A percentile compares a stretch with the other conserved stretches of the same genome.
These are phyloP conservation scores for Aspergillus neotritici DNA, from an alignment of 2,329 filamentous ascomycete species.

Conservation along the genomic window DNA sequence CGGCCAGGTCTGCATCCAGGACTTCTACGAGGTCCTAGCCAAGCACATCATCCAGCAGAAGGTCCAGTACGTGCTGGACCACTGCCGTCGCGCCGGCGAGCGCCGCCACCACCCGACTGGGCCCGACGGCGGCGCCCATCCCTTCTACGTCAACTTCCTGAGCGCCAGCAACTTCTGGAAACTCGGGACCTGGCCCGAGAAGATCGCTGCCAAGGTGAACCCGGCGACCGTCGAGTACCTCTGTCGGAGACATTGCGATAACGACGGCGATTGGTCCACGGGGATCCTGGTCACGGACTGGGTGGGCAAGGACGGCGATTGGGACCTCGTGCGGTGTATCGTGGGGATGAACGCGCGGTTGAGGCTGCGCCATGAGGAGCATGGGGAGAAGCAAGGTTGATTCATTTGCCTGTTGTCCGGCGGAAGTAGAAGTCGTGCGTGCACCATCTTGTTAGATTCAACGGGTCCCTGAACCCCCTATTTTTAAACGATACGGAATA, in stretches of 20 bases:
- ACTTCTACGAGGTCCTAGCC: slow-evolving; percentile 85
- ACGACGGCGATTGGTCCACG: slow-evolving; percentile 66
- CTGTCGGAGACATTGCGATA: slow-evolving; percentile 47
- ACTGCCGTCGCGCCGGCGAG: slow-evolving; percentile 65
- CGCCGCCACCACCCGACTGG: slow-evolving; percentile 41
- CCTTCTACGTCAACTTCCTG: slow-evolving; percentile 85
- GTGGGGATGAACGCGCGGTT: slow-evolving; percentile 81
- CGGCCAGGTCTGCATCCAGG: slow-evolving; percentile 78
- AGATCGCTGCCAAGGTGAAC: slow-evolving; percentile 82
- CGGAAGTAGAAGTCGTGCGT: too few relatives aligned
- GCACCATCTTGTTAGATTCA: too few relatives aligned
- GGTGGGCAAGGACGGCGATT: slow-evolving; percentile 81
- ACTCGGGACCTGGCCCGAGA: slow-evolving; percentile 84
- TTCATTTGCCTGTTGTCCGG: not conserved
- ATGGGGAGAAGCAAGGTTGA: slow-evolving; percentile 1
- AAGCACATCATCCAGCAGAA: slow-evolving; percentile 73
- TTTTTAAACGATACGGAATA: too few relatives aligned
- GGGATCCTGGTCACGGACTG: slow-evolving; percentile 91
- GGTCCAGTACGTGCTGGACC: slow-evolving; percentile 65
- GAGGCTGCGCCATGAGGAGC: slow-evolving; percentile 27
- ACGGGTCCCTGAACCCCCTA: too few relatives aligned
- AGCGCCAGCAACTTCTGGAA: slow-evolving; percentile 94
- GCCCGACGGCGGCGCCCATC: slow-evolving; percentile 46
- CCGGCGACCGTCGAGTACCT: slow-evolving; percentile 61
- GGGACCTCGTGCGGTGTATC: slow-evolving; percentile 81